Evolutionary conservation across 1,139 yeast species (phyloP).

Genomic region (Pichia sp.): DNA sequence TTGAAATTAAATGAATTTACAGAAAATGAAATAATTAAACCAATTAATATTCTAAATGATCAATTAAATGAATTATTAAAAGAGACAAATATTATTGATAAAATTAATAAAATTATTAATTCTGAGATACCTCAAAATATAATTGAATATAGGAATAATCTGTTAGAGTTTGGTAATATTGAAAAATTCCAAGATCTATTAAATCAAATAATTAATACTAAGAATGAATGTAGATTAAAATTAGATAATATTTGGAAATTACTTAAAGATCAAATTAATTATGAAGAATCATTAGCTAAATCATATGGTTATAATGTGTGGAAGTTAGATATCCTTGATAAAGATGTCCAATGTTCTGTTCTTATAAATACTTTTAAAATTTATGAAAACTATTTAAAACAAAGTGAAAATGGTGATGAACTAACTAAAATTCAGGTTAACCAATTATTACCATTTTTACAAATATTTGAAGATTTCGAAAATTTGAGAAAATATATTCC

Average conservation of each 20-base stretch:
- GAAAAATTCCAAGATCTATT: slow-evolving; percentile 38
- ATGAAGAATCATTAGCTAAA: slow-evolving; percentile 46
- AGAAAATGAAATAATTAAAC: slow-evolving; percentile 43
- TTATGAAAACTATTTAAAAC: slow-evolving; percentile 44
- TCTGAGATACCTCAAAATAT: slow-evolving; percentile 52
- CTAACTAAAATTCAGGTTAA: slow-evolving; percentile 40
- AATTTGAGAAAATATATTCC: slow-evolving; percentile 47
- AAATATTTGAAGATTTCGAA: slow-evolving; percentile 34
- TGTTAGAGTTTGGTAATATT: slow-evolving; percentile 52
- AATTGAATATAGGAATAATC: slow-evolving; percentile 47
- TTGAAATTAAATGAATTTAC: slow-evolving; percentile 59
- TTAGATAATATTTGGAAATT: slow-evolving; percentile 35
- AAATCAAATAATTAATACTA: slow-evolving; percentile 39
- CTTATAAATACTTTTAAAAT: slow-evolving; percentile 37
- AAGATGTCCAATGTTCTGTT: slow-evolving; percentile 29
- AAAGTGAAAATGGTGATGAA: slow-evolving; percentile 60
- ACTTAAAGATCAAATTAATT: slow-evolving; percentile 38
- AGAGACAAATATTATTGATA: slow-evolving; percentile 35
- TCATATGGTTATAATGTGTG: slow-evolving; percentile 46
- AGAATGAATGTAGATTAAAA: slow-evolving; percentile 12
- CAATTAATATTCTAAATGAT: slow-evolving; percentile 45
- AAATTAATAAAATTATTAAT: slow-evolving; percentile 23
- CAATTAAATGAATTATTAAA: slow-evolving; percentile 40
- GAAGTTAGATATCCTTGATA: slow-evolving; percentile 39
- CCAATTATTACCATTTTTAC: slow-evolving; percentile 39